Evolutionary conservation across 73 alveolate genomes (phyloP).

Genomic region (Effrenium voratum): DNA sequence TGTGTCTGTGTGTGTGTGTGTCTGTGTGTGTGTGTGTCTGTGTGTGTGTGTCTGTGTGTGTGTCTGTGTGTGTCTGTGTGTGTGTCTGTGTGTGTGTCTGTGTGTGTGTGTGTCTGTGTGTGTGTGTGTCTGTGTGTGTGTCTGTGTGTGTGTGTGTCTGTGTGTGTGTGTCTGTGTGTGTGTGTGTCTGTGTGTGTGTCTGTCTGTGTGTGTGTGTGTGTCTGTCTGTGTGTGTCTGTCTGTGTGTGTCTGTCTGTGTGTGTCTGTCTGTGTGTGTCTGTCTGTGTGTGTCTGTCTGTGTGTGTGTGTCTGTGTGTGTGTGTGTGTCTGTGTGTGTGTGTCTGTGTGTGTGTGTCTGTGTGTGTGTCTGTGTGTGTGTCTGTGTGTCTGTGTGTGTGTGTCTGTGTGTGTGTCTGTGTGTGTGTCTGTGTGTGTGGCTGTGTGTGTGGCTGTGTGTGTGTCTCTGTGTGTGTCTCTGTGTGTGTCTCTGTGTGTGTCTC

Average conservation of each 20-base stretch:
- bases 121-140: conserved; percentile 52
- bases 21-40: conserved; percentile 50
- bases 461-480: no score
- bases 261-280: conserved; percentile 37
- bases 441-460: no score
- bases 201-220: conserved; percentile 43
- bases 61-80: conserved; percentile 42
- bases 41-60: conserved; percentile 51
- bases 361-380: conserved; percentile 46
- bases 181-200: conserved; percentile 28
- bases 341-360: conserved; percentile 53
- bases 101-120: conserved; percentile 31
- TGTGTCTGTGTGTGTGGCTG: no score
- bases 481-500: no score
- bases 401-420: conserved; percentile 9
- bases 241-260: conserved; percentile 32
- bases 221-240: conserved; percentile 36
- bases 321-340: conserved; percentile 68
- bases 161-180: conserved; percentile 34
- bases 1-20: conserved; percentile 51
- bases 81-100: conserved; percentile 29
- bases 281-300: conserved; percentile 39
- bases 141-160: conserved; percentile 29
- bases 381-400: conserved; percentile 4
- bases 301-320: conserved; percentile 44